phyloP scores from a whole-genome alignment of 179 eudicot genomes.

The Drosera spatulata region DNA sequence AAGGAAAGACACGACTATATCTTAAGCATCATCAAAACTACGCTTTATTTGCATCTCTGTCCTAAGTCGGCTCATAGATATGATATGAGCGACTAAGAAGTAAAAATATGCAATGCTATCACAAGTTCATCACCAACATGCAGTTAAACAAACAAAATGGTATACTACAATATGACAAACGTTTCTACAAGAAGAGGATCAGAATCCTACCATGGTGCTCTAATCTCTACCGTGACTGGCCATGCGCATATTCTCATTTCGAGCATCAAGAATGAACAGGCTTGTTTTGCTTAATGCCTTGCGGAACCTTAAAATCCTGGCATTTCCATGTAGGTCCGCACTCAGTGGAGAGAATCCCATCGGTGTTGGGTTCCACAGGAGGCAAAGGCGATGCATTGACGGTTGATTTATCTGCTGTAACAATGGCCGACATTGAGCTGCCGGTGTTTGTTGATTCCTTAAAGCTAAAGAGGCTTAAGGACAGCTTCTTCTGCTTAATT shows the following conservation, averaged over 20 bases:
- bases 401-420: slow-evolving; percentile 17
- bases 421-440: slow-evolving; percentile 19
- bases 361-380: slow-evolving; percentile 20
- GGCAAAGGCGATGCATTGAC: slow-evolving; percentile 18
- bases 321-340: slow-evolving; percentile 57
- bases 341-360: slow-evolving; percentile 24
- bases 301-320: slow-evolving; percentile 56
- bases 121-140: too few relatives aligned
- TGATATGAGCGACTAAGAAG: too few relatives aligned
- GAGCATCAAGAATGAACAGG: slow-evolving; percentile 46
- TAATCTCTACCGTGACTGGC: neutral
- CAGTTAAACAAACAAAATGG: too few relatives aligned
- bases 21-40: too few relatives aligned
- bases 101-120: too few relatives aligned
- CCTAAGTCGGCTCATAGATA: too few relatives aligned
- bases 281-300: slow-evolving; percentile 54
- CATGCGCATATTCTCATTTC: neutral
- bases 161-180: too few relatives aligned
- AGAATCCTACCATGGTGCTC: too few relatives aligned
- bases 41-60: too few relatives aligned
- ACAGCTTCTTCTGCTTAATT: slow-evolving; percentile 71
- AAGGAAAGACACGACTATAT: too few relatives aligned
- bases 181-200: too few relatives aligned
- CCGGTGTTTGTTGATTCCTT: slow-evolving; percentile 52
- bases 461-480: slow-evolving; percentile 55